A percentile compares a stretch with the other conserved stretches of the same genome.
Evolutionary conservation across 345 rosid genomes (phyloP).

Genomic region (Brassica carinata): DNA sequence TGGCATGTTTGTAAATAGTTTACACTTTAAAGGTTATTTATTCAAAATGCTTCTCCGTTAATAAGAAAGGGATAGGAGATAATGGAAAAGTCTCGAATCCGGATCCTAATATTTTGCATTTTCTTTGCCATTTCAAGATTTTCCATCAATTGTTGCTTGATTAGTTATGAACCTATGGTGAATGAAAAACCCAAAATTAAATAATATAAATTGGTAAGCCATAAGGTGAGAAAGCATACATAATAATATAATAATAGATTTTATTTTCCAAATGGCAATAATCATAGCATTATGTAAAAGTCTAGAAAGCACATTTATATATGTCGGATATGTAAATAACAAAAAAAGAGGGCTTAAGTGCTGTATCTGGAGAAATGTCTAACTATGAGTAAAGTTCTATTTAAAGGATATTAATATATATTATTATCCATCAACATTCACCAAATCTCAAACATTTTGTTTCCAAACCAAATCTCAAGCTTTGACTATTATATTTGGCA

Average conservation of each 20-base stretch:
- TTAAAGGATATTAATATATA: background rate
- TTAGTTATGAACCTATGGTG: background rate
- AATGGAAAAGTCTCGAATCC: background rate
- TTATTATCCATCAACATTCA: background rate
- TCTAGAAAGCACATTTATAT: background rate
- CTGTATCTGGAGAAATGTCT: background rate
- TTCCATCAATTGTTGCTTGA: background rate
- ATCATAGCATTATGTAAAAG: background rate
- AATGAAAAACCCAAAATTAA: background rate
- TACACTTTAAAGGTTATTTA: too few relatives aligned
- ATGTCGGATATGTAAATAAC: background rate
- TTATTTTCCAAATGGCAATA: background rate
- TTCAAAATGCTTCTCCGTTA: too few relatives aligned
- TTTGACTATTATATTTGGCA: background rate
- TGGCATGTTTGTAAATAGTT: too few relatives aligned
- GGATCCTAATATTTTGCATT: background rate
- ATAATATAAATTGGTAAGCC: background rate
- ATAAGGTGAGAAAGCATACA: background rate
- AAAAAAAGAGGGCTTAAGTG: background rate
- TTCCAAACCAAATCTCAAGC: constrained; percentile 15
- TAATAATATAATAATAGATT: background rate
- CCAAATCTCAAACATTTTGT: background rate
- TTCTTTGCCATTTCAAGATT: background rate
- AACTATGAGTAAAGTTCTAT: background rate
- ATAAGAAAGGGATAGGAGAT: too few relatives aligned